These are phyloP conservation scores for Chionographis japonica DNA, from an alignment of 106 monocot species.

Conservation along the genomic window DNA sequence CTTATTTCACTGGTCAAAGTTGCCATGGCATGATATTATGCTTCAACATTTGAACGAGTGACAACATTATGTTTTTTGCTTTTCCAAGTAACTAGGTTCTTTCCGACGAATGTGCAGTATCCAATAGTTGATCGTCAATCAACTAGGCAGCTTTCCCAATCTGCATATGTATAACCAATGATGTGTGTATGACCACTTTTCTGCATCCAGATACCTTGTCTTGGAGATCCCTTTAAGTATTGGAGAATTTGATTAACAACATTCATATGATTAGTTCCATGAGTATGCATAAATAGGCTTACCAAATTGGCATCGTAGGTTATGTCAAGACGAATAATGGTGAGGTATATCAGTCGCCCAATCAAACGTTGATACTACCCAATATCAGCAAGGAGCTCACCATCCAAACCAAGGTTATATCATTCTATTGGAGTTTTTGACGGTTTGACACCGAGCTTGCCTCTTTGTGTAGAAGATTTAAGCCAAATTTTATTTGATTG, in stretches of 20 bases:
- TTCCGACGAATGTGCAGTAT: neutral
- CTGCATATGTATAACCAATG: neutral
- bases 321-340: no score
- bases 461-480: neutral
- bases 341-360: neutral
- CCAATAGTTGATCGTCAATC: neutral
- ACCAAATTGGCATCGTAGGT: neutral
- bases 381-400: neutral
- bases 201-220: neutral
- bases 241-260: neutral
- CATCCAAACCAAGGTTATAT: neutral
- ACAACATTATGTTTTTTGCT: no score
- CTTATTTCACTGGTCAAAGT: no score
- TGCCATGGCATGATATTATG: no score
- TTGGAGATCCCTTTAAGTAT: neutral
- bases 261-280: neutral
- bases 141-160: neutral
- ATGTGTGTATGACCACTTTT: neutral
- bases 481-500: neutral
- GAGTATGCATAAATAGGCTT: slow-evolving; percentile 1
- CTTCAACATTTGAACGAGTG: no score
- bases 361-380: neutral
- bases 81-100: no score
- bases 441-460: no score
- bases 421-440: no score